These are phyloP conservation scores for Angophora floribunda DNA, from an alignment of 345 rosid genomes.

Conservation along the genomic window DNA sequence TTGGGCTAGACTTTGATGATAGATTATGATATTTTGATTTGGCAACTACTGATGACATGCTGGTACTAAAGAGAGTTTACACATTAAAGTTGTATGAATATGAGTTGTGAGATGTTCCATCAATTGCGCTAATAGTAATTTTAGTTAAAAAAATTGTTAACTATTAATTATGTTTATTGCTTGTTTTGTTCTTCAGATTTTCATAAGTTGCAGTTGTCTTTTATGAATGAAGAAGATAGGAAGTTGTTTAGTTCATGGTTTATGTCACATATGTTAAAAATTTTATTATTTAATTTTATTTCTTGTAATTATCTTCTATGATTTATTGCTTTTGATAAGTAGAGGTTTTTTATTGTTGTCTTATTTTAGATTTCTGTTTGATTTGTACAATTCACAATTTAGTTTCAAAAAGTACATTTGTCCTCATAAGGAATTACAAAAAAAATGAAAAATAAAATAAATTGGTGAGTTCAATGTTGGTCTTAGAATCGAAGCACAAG, in stretches of 20 bases:
- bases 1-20: not conserved
- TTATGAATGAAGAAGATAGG: not conserved
- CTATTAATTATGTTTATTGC: fast-evolving
- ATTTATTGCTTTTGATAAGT: no score
- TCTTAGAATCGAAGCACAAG: no score
- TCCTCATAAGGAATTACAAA: not conserved
- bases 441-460: no score
- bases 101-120: not conserved
- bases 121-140: not conserved
- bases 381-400: no score
- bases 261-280: not conserved
- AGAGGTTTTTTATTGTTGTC: not conserved
- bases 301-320: not conserved
- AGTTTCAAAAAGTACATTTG: no score
- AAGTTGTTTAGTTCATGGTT: not conserved
- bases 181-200: not conserved
- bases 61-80: fast-evolving
- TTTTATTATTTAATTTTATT: no score
- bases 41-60: not conserved
- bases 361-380: not conserved
- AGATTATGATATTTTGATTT: not conserved
- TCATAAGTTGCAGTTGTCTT: not conserved
- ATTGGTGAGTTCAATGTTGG: not conserved
- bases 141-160: no score
- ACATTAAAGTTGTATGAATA: not conserved